Evolutionary conservation across 345 rosid species (phyloP), one percentile per base, ranked within the genome.

Genomic region (Eucalyptus curtisii): DNA sequence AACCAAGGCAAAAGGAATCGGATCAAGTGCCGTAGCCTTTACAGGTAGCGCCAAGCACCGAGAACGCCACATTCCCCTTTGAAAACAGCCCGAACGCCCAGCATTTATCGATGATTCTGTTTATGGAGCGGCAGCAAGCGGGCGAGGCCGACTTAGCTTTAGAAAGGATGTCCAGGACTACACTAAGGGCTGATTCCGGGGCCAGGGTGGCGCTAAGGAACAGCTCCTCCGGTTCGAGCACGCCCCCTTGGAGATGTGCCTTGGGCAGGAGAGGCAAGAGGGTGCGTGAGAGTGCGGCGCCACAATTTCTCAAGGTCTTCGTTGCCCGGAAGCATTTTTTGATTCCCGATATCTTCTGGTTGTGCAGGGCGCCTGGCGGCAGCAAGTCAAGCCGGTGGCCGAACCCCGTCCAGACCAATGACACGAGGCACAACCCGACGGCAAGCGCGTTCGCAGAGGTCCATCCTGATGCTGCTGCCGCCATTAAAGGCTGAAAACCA

Each of bases 211-310:
- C 13, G 25, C 44, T 10, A 9, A 1, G 40, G 81, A 71, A 10
- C 25, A 2, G 81, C 81, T 71, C 81, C 7, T 71, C 13, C 25
- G 81, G 44, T 71, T 37, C 25, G 7, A 9, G 81, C 44, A 71
- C 25, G 81, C 13, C 81, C 81, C 12, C 25, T 3, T 5, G 81
- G 81, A 20, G 81, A 66, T 66, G 17, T 17, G 20, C 40, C 79
- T 15, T 66, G 25, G 44, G 44, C 44, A 20, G 81, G 81, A 19
- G 13, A 33, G 22, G 44, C 25, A 17, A 8, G 42, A 31, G 24
- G 42, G 7, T 0, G 81, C 13, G 44, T 0, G 1, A 0, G 45
- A 71, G 45, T 45, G 12, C 81, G 0, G 81, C 2, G 13, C 22
- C 25, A 12, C 81, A 71, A 5, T 10, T 6, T 33, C 3, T 33